A percentile compares a stretch with the other conserved stretches of the same genome.
These are phyloP conservation scores for Kwoniella newhampshirensis DNA, from an alignment of 768 basidiomycete species.

Conservation along the genomic window DNA sequence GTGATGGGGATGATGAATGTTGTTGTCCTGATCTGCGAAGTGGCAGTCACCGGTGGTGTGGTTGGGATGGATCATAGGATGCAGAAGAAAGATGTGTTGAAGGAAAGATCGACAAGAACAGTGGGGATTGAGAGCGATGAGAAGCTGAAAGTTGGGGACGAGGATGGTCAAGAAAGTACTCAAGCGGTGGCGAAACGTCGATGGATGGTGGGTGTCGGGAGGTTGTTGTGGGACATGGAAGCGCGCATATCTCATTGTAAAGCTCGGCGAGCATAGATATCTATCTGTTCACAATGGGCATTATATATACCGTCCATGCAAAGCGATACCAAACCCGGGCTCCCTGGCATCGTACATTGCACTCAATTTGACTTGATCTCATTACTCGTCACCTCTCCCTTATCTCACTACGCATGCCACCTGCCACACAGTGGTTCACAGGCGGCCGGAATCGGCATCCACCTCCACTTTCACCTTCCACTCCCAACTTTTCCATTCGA, in stretches of 20 bases:
- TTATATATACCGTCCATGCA: too few species aligned
- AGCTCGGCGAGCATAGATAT: too few species aligned
- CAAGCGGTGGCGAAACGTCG: not conserved
- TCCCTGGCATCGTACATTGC: too few species aligned
- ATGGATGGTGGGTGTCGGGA: constrained; percentile 14
- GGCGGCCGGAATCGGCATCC: too few species aligned
- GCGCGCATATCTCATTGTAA: constrained; percentile 2
- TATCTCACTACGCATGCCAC: too few species aligned
- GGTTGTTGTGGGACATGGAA: constrained; percentile 18
- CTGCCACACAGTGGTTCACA: too few species aligned
- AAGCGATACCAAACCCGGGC: too few species aligned
- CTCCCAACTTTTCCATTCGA: too few species aligned
- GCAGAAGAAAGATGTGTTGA: constrained; percentile 4
- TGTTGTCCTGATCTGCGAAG: not conserved
- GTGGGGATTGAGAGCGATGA: not conserved
- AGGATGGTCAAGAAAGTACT: not conserved
- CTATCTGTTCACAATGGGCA: too few species aligned
- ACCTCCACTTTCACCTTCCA: too few species aligned
- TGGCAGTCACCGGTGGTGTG: constrained; percentile 3
- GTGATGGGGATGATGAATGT: constrained; percentile 14
- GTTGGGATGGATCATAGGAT: constrained; percentile 13
- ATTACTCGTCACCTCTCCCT: too few species aligned
- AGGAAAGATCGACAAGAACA: not conserved
- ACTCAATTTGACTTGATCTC: too few species aligned
- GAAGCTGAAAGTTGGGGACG: not conserved